Evolutionary conservation across 345 rosid genomes (phyloP).

Genomic region (Sonneratia caseolaris): DNA sequence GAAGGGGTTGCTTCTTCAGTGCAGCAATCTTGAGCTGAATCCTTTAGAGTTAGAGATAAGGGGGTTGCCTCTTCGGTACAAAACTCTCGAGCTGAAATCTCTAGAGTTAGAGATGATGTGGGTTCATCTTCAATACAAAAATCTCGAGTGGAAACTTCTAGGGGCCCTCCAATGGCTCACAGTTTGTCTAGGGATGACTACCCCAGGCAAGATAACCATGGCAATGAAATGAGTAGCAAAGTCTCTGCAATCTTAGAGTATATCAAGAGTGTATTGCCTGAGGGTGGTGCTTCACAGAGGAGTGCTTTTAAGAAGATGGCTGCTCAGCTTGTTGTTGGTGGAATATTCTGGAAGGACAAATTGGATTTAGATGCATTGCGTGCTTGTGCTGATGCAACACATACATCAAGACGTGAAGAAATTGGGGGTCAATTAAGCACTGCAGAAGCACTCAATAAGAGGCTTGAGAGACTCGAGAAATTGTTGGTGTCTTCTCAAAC

Average conservation of each 20-base stretch:
- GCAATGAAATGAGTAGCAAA: not conserved
- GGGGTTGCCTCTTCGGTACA: not conserved
- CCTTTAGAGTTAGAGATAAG: not conserved
- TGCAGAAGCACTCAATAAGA: not conserved
- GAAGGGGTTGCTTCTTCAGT: not conserved
- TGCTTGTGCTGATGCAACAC: not conserved
- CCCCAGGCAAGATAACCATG: not conserved
- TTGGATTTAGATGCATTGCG: not conserved
- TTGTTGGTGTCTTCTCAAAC: slow-evolving; percentile 1
- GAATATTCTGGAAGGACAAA: slow-evolving; percentile 3
- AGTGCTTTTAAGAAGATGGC: not conserved
- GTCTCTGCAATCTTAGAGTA: not conserved
- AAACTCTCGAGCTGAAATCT: not conserved
- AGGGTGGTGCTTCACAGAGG: not conserved
- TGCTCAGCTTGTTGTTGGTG: not conserved
- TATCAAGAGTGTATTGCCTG: not conserved
- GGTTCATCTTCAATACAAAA: slow-evolving; percentile 1
- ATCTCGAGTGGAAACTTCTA: slow-evolving; percentile 3
- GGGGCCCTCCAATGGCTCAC: not conserved
- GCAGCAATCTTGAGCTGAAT: not conserved
- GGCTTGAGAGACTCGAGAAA: not conserved
- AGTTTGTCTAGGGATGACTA: not conserved
- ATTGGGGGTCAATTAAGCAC: not conserved
- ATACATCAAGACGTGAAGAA: not conserved
- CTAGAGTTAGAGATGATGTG: not conserved